Evolutionary conservation across 2,329 filamentous ascomycete species (phyloP).

Genomic region (Xylariaceae sp.): DNA sequence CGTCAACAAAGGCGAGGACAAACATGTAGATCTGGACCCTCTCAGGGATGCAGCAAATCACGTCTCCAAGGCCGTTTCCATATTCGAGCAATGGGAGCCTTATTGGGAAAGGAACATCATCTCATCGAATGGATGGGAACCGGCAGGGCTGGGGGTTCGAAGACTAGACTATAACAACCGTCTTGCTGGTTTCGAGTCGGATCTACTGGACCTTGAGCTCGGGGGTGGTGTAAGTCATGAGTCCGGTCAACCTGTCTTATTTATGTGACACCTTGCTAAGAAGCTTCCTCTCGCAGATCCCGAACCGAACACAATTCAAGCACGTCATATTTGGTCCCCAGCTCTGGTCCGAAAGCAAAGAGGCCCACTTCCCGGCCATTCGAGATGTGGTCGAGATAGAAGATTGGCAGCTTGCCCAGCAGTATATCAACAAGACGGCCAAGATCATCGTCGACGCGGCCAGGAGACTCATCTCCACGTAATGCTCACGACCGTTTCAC

Average conservation of each 20-base stretch:
- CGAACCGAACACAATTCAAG: constrained; percentile 87
- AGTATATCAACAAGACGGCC: constrained; percentile 66
- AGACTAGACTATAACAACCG: constrained; percentile 73
- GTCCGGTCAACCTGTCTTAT: constrained; percentile 1
- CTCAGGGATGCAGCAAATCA: constrained; percentile 58
- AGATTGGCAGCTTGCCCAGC: constrained; percentile 64
- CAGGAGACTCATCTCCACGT: constrained; percentile 14
- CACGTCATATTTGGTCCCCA: constrained; percentile 86
- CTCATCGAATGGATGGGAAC: constrained; percentile 70
- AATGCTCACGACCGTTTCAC: not conserved
- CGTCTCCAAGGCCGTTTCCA: constrained; percentile 53
- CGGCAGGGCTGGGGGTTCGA: constrained; percentile 57
- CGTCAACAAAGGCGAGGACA: constrained; percentile 31
- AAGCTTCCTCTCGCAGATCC: constrained; percentile 49
- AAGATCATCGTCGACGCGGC: constrained; percentile 46
- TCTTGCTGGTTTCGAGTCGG: constrained; percentile 75
- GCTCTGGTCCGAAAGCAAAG: constrained; percentile 64
- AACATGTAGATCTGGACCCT: constrained; percentile 47
- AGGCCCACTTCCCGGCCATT: constrained; percentile 74
- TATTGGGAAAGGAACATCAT: constrained; percentile 71
- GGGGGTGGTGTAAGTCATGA: constrained; percentile 64
- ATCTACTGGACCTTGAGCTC: constrained; percentile 69
- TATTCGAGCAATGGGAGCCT: constrained; percentile 71
- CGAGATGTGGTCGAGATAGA: constrained; percentile 69
- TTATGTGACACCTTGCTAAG: not conserved